phyloP scores from a whole-genome alignment of 2,329 filamentous ascomycete species.

The Fusarium tricinctum region DNA sequence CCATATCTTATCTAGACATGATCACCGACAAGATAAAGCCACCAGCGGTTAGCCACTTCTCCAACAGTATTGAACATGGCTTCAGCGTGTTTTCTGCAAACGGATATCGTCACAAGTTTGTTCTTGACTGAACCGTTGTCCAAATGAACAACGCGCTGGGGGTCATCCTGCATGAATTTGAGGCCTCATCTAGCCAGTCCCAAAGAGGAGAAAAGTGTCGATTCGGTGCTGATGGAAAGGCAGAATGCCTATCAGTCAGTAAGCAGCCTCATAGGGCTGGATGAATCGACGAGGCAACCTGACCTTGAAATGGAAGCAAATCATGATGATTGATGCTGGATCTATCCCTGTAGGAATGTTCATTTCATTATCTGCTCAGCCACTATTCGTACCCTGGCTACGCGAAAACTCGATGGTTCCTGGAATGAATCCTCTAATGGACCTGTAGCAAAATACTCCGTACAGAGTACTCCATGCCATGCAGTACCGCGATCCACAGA shows the following conservation, averaged over 20 bases:
- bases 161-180: background rate
- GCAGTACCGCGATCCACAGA: slow-evolving; percentile 16
- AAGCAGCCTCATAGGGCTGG: slow-evolving; percentile 29
- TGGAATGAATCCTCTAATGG: background rate
- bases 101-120: background rate
- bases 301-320: slow-evolving; percentile 18
- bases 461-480: background rate
- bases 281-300: slow-evolving; percentile 27
- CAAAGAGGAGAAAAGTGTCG: background rate
- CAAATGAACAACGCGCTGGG: background rate
- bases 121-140: background rate
- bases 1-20: slow-evolving; percentile 7
- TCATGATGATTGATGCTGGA: background rate
- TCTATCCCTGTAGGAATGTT: background rate
- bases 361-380: slow-evolving; percentile 17
- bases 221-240: background rate
- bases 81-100: background rate
- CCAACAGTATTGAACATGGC: background rate
- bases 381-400: background rate
- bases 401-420: background rate
- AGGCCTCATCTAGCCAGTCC: slow-evolving; percentile 13
- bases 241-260: background rate
- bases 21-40: slow-evolving; percentile 4
- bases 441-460: background rate
- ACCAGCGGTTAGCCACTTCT: background rate